These are phyloP conservation scores for Megacollybia platyphylla DNA, from an alignment of 1,284 basidiomycete genomes.

Conservation along the genomic window DNA sequence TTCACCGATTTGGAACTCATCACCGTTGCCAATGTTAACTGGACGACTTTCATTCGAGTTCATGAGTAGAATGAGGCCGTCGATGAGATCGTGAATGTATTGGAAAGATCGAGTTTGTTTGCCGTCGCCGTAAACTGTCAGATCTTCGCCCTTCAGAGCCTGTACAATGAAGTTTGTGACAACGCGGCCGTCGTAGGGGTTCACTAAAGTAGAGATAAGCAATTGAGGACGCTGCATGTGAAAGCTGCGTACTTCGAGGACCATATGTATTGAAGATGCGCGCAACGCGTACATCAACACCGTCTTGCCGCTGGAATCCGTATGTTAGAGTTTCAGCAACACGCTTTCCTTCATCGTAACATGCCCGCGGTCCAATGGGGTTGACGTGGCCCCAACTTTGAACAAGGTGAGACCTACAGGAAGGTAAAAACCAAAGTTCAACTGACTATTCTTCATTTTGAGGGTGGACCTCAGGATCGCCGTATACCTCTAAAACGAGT, in stretches of 20 bases:
- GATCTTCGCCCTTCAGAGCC: constrained; percentile 87
- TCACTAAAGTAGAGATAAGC: constrained; percentile 45
- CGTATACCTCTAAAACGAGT: constrained; percentile 72
- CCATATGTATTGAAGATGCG: constrained; percentile 93
- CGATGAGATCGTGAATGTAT: constrained; percentile 77
- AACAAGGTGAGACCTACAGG: constrained; percentile 2
- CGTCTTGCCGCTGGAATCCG: constrained; percentile 88
- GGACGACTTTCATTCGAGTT: constrained; percentile 85
- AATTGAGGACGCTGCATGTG: constrained; percentile 3
- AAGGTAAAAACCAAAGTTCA: constrained; percentile 2
- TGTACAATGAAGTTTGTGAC: constrained; percentile 98
- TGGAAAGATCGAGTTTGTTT: constrained; percentile 94
- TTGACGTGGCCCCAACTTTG: constrained; percentile 94
- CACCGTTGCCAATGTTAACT: constrained; percentile 88
- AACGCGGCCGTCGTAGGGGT: constrained; percentile 90
- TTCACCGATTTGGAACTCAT: constrained; percentile 91
- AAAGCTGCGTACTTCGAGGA: constrained; percentile 15
- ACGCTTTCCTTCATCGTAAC: constrained; percentile 97
- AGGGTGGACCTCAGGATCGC: constrained; percentile 94
- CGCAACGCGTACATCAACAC: constrained; percentile 89
- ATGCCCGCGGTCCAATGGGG: constrained; percentile 92
- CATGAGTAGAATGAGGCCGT: constrained; percentile 85
- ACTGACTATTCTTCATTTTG: constrained; percentile 88
- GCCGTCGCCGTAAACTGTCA: constrained; percentile 97
- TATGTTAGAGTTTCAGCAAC: constrained; percentile 93